These are phyloP conservation scores for Leccinum arenicola DNA, from an alignment of 768 basidiomycete genomes.

Conservation along the genomic window DNA sequence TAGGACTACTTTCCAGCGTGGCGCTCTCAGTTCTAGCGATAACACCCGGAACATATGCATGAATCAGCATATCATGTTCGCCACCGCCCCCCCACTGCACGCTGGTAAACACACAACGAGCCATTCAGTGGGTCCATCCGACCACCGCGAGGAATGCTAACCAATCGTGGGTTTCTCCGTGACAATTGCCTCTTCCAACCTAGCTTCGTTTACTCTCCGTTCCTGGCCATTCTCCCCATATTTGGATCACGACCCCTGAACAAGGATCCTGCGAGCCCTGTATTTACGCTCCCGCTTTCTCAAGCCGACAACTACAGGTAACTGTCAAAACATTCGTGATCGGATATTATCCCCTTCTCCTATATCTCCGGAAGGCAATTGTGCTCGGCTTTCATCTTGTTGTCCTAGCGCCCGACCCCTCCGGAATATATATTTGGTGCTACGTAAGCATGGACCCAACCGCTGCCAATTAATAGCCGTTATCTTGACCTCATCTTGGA, in stretches of 20 bases:
- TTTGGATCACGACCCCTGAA: constrained; percentile 3
- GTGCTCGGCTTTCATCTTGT: not conserved
- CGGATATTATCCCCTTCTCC: not conserved
- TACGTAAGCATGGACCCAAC: constrained; percentile 5
- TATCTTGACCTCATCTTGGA: constrained; percentile 13
- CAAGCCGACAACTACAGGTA: not conserved
- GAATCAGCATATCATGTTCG: not conserved
- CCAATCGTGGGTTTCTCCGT: constrained; percentile 8
- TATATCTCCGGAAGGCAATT: not conserved
- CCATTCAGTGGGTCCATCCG: not conserved
- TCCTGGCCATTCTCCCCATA: constrained; percentile 1
- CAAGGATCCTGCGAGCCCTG: not conserved
- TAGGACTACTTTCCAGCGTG: constrained; percentile 3
- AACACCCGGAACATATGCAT: not conserved
- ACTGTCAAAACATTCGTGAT: constrained; percentile 4
- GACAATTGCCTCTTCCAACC: constrained; percentile 2
- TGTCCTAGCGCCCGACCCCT: not conserved
- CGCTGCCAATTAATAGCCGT: constrained; percentile 9
- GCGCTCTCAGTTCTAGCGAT: constrained; percentile 6
- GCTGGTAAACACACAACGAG: not conserved
- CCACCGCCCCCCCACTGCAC: constrained; percentile 13
- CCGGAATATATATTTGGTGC: not conserved
- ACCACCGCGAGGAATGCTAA: not conserved
- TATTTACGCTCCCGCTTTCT: not conserved
- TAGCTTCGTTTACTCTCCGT: constrained; percentile 1